phyloP scores from a whole-genome alignment of 2,329 filamentous ascomycete species.

The Calonectria pteridis region DNA sequence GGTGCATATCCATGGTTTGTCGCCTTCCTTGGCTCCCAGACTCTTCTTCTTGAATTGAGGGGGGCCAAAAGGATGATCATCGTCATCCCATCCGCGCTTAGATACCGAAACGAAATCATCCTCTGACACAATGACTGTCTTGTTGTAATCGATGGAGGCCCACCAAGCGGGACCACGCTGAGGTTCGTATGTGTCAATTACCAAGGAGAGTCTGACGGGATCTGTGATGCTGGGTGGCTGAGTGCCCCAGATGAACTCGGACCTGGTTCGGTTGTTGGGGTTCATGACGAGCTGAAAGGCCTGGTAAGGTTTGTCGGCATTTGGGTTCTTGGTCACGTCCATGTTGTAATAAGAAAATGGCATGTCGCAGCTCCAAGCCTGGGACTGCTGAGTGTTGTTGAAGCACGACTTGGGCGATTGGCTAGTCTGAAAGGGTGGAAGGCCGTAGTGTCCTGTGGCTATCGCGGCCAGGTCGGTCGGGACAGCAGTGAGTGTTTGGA shows the following conservation, averaged over 20 bases:
- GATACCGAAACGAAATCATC: slow-evolving; percentile 48
- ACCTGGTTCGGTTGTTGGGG: slow-evolving; percentile 53
- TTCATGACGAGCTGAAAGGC: slow-evolving; percentile 58
- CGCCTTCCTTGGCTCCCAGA: slow-evolving; percentile 55
- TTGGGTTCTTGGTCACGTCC: slow-evolving; percentile 50
- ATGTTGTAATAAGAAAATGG: slow-evolving; percentile 59
- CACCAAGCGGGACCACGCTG: slow-evolving; percentile 68
- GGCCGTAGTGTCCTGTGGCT: slow-evolving; percentile 65
- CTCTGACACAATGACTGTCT: slow-evolving; percentile 67
- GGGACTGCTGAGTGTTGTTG: slow-evolving; percentile 63
- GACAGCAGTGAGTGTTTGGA: slow-evolving; percentile 62
- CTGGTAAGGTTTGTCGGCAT: slow-evolving; percentile 41
- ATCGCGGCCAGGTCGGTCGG: slow-evolving; percentile 66
- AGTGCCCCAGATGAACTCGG: slow-evolving; percentile 64
- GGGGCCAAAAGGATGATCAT: slow-evolving; percentile 37
- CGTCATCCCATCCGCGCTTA: slow-evolving; percentile 45
- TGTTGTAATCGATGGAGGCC: slow-evolving; percentile 65
- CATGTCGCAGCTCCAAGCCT: slow-evolving; percentile 74
- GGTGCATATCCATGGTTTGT: slow-evolving; percentile 69
- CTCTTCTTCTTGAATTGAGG: slow-evolving; percentile 37
- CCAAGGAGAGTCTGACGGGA: slow-evolving; percentile 57
- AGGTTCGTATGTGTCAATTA: slow-evolving; percentile 64
- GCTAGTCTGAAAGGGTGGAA: slow-evolving; percentile 67
- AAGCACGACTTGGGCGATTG: slow-evolving; percentile 69
- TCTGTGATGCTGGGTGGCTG: slow-evolving; percentile 61